phyloP scores from a whole-genome alignment of 345 rosid species.

The Sonneratia alba region DNA sequence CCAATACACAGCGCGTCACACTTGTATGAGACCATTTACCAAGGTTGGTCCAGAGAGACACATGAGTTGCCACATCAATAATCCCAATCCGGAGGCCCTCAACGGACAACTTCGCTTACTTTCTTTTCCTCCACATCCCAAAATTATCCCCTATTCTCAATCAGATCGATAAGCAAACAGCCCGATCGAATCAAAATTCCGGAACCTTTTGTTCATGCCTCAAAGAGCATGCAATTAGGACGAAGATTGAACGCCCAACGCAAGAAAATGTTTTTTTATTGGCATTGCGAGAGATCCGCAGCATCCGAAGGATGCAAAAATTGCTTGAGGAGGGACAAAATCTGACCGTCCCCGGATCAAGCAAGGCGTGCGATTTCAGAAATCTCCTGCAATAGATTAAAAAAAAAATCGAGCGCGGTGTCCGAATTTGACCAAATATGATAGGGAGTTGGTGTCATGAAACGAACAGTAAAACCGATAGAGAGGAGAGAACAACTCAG shows the following conservation, averaged over 20 bases:
- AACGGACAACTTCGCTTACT: background rate
- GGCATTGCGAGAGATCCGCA: background rate
- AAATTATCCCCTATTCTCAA: constrained; percentile 1
- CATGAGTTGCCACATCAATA: constrained; percentile 12
- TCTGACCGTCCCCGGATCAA: background rate
- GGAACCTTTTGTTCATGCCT: background rate
- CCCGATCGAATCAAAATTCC: background rate
- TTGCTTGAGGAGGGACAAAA: background rate
- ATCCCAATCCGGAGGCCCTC: constrained; percentile 12
- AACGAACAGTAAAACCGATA: background rate
- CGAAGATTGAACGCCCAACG: background rate
- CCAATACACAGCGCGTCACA: constrained; percentile 10
- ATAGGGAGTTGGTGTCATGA: background rate
- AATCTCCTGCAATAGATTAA: background rate
- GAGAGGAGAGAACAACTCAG: no score
- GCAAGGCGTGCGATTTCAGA: background rate
- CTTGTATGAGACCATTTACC: constrained; percentile 8
- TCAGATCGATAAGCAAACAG: background rate
- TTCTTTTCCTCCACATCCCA: constrained; percentile 5
- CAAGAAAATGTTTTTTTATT: no score
- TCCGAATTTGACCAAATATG: background rate
- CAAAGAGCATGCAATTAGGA: background rate
- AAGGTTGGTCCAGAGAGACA: constrained; percentile 1
- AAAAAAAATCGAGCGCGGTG: background rate
- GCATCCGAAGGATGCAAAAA: background rate